A percentile compares a stretch with the other conserved stretches of the same genome.
These are phyloP conservation scores for Wickerhamiella shivajii DNA, from an alignment of 805 yeast species.

Conservation along the genomic window DNA sequence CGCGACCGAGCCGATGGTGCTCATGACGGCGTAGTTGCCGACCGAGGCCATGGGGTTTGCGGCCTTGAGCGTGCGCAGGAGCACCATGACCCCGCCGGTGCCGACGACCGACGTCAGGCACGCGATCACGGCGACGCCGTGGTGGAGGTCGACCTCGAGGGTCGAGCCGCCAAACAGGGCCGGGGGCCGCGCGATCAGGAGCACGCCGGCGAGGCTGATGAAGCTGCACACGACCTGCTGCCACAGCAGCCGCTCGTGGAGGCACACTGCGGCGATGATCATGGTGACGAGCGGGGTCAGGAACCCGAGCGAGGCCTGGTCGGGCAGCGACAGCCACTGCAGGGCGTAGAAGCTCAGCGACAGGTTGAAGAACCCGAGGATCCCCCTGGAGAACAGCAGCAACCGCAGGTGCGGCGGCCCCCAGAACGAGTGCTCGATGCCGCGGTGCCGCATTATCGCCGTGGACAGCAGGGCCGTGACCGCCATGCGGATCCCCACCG, in stretches of 20 bases:
- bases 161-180: conserved; percentile 34
- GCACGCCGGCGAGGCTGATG: conserved; percentile 58
- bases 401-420: conserved; percentile 50
- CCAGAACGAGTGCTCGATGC: conserved; percentile 46
- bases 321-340: conserved; percentile 60
- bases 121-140: conserved; percentile 18
- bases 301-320: conserved; percentile 69
- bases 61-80: conserved; percentile 50
- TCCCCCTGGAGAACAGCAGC: conserved; percentile 46
- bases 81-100: conserved; percentile 1
- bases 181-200: conserved; percentile 68
- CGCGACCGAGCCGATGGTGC: conserved; percentile 39
- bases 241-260: conserved; percentile 51
- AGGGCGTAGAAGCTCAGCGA: conserved; percentile 64
- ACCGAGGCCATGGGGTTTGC: conserved; percentile 77
- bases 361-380: conserved; percentile 67
- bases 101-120: neutral
- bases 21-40: conserved; percentile 52
- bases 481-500: conserved; percentile 60
- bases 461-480: conserved; percentile 51
- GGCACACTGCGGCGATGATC: conserved; percentile 48
- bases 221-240: conserved; percentile 58
- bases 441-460: conserved; percentile 36
- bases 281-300: conserved; percentile 67
- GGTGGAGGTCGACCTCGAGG: neutral